These are phyloP conservation scores for Cardamine resedifolia DNA, from an alignment of 345 rosid genomes.

Conservation along the genomic window DNA sequence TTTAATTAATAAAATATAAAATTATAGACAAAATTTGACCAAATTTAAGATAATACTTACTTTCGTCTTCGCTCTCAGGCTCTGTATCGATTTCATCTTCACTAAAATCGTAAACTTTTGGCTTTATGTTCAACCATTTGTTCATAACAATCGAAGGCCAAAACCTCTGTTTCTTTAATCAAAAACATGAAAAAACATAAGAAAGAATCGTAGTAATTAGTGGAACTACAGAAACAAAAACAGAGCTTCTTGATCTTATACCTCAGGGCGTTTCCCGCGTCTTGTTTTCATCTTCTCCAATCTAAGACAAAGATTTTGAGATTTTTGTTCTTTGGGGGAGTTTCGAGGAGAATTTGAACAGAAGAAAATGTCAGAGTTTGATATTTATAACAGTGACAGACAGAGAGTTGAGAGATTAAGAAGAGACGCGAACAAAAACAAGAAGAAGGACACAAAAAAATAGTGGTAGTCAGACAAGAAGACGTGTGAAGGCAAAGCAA, in stretches of 20 bases:
- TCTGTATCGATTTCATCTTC: conserved; percentile 93
- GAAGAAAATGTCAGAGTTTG: conserved; percentile 38
- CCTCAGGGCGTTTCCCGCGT: conserved; percentile 77
- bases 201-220: conserved; percentile 3
- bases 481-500: conserved; percentile 33
- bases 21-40: not conserved
- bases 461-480: conserved; percentile 36
- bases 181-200: not conserved
- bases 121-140: conserved; percentile 94
- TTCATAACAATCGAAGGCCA: conserved; percentile 97
- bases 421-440: conserved; percentile 27
- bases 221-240: not conserved
- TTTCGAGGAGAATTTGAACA: conserved; percentile 26
- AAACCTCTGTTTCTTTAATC: conserved; percentile 52
- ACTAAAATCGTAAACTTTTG: conserved; percentile 77
- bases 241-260: conserved; percentile 25
- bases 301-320: conserved; percentile 13
- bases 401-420: conserved; percentile 11
- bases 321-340: not conserved
- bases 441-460: conserved; percentile 24
- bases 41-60: conserved; percentile 37
- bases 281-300: conserved; percentile 50
- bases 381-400: conserved; percentile 40
- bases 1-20: not conserved
- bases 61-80: conserved; percentile 91